These are phyloP conservation scores for Solanum chacoense DNA, from an alignment of 305 asterid genomes.

Conservation along the genomic window DNA sequence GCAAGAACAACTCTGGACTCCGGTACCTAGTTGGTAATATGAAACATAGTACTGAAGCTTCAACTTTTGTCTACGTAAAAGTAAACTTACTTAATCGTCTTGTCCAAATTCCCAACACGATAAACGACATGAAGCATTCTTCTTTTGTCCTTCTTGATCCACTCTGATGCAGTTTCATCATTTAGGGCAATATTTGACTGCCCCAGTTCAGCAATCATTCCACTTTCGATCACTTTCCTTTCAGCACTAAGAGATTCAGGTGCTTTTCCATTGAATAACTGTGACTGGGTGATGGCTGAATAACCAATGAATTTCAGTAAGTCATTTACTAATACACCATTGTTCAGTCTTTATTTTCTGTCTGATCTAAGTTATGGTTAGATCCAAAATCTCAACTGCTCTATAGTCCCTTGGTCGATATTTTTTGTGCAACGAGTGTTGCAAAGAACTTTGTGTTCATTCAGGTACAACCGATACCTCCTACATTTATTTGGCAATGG, in stretches of 20 bases:
- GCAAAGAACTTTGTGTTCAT: not conserved
- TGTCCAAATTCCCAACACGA: conserved; percentile 41
- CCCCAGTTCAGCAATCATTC: conserved; percentile 7
- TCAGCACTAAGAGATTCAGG: conserved; percentile 10
- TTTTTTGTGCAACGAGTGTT: not conserved
- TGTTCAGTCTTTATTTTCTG: not conserved
- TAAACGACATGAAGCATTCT: conserved; percentile 40
- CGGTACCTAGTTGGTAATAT: not conserved
- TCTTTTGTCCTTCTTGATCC: conserved; percentile 38
- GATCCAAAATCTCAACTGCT: not conserved
- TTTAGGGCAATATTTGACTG: conserved; percentile 8
- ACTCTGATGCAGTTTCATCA: conserved; percentile 22
- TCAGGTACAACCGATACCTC: not conserved
- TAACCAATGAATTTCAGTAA: conserved; percentile 1
- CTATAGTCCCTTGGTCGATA: not conserved
- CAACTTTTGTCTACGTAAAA: not conserved
- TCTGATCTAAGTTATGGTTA: not conserved
- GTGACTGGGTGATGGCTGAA: conserved; percentile 34
- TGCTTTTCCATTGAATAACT: conserved; percentile 25
- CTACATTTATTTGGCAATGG: not conserved
- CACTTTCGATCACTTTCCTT: conserved; percentile 2
- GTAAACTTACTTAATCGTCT: conserved; percentile 29
- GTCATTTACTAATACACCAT: not conserved
- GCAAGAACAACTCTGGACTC: not conserved
- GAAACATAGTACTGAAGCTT: not conserved